These are phyloP conservation scores for Kazachstania taianensis DNA, from an alignment of 805 yeast genomes.

Conservation along the genomic window DNA sequence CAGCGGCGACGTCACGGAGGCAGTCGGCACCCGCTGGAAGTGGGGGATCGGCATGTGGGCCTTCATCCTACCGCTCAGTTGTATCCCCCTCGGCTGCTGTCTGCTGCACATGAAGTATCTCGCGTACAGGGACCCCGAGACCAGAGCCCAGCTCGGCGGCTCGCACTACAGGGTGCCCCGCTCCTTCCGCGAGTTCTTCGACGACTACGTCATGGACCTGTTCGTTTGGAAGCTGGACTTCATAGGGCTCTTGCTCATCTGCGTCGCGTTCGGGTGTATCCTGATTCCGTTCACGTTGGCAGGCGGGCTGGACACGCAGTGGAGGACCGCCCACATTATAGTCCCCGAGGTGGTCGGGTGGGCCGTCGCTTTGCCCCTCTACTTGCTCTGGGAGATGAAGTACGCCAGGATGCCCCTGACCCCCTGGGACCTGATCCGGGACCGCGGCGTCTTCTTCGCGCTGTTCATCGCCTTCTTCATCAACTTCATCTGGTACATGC, in stretches of 20 bases:
- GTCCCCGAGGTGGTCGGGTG: conserved; percentile 53
- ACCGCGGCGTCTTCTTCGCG: conserved; percentile 61
- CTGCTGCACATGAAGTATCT: conserved; percentile 38
- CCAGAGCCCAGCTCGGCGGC: background rate
- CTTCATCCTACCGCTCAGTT: conserved; percentile 42
- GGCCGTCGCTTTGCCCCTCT: conserved; percentile 42
- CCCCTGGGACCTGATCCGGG: conserved; percentile 44
- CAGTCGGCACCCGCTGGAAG: conserved; percentile 33
- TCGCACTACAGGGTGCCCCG: conserved; percentile 21
- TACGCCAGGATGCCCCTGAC: conserved; percentile 46
- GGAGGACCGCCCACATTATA: conserved; percentile 50
- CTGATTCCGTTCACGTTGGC: conserved; percentile 62
- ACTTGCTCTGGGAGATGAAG: conserved; percentile 46
- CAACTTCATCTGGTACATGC: conserved; percentile 53
- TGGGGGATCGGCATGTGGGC: conserved; percentile 59
- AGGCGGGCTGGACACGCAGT: conserved; percentile 41
- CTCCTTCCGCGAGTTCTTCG: conserved; percentile 55
- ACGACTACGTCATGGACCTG: conserved; percentile 38
- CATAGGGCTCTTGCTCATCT: conserved; percentile 46
- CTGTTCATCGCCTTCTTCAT: conserved; percentile 44
- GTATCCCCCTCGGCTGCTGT: conserved; percentile 39
- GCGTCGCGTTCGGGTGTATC: conserved; percentile 49
- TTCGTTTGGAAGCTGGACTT: conserved; percentile 54
- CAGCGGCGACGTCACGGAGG: conserved; percentile 40
- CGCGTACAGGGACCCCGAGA: conserved; percentile 25